These are phyloP conservation scores for Wickerhamomyces canadensis DNA, from an alignment of 805 yeast genomes.

Conservation along the genomic window DNA sequence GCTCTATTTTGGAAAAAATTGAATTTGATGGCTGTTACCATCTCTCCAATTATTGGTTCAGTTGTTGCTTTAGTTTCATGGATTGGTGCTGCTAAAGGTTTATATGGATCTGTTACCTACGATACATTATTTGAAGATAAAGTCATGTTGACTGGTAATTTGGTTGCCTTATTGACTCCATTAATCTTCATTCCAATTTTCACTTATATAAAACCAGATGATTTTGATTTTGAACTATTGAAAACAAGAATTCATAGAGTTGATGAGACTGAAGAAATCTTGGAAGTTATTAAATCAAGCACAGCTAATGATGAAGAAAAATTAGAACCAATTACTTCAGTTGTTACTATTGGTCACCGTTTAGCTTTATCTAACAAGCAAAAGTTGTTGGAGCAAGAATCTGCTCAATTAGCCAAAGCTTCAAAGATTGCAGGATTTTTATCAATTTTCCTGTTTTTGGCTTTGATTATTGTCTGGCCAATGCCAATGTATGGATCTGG, in stretches of 20 bases:
- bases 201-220: constrained; percentile 63
- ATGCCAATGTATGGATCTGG: constrained; percentile 89
- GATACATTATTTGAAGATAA: constrained; percentile 71
- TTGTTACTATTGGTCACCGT: constrained; percentile 27
- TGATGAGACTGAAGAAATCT: constrained; percentile 64
- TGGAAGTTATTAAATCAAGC: constrained; percentile 28
- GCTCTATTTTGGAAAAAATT: constrained; percentile 61
- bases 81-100: constrained; percentile 44
- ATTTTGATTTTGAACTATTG: constrained; percentile 67
- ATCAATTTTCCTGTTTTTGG: constrained; percentile 55
- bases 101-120: constrained; percentile 38
- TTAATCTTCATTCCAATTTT: constrained; percentile 58
- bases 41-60: constrained; percentile 77
- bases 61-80: constrained; percentile 67
- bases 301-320: constrained; percentile 15
- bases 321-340: constrained; percentile 26
- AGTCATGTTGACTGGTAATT: constrained; percentile 87
- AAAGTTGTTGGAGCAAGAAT: constrained; percentile 41
- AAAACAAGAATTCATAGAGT: constrained; percentile 52
- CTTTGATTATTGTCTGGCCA: constrained; percentile 77
- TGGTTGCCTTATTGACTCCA: constrained; percentile 76
- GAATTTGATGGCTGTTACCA: constrained; percentile 62
- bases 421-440: constrained; percentile 56
- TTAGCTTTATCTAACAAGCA: constrained; percentile 20
- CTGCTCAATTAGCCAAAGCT: constrained; percentile 44